phyloP scores from a whole-genome alignment of 1,139 yeast species.

The Yamadazyma taylorii region DNA sequence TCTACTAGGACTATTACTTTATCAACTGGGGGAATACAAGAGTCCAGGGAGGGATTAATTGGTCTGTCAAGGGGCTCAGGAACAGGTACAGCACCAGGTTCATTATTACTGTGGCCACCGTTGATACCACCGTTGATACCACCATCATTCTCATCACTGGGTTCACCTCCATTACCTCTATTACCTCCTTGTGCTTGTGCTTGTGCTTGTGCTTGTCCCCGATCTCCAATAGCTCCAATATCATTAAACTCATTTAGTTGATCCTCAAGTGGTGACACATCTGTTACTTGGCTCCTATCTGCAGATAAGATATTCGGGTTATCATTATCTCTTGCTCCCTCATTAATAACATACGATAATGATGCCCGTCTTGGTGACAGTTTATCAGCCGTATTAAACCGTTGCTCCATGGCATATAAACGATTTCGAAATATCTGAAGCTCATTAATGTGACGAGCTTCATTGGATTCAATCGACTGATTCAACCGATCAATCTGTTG shows the following conservation, averaged over 20 bases:
- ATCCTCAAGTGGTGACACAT: slow-evolving; percentile 1
- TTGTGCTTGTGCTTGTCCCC: not conserved
- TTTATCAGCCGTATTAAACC: slow-evolving; percentile 2
- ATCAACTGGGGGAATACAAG: slow-evolving; percentile 11
- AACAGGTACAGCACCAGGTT: not conserved
- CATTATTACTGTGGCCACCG: not conserved
- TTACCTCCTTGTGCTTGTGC: too few species aligned
- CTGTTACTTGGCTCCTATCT: slow-evolving; percentile 1
- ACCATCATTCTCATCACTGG: too few species aligned
- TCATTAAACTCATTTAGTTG: not conserved
- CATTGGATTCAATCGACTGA: slow-evolving; percentile 11
- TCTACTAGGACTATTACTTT: slow-evolving; percentile 14
- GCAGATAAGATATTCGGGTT: not conserved
- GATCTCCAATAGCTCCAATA: not conserved
- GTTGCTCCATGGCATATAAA: slow-evolving; percentile 12
- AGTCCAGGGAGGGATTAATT: not conserved
- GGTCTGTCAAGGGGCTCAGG: not conserved
- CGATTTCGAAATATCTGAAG: slow-evolving; percentile 9
- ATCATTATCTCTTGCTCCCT: not conserved
- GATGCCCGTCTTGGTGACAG: not conserved
- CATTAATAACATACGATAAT: slow-evolving; percentile 1
- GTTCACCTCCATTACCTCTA: too few species aligned
- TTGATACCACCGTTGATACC: too few species aligned
- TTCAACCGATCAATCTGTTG: slow-evolving; percentile 15
- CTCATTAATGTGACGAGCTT: slow-evolving; percentile 10